These are phyloP conservation scores for Fonsecaea monophora DNA, from an alignment of 2,329 filamentous ascomycete species.

Conservation along the genomic window DNA sequence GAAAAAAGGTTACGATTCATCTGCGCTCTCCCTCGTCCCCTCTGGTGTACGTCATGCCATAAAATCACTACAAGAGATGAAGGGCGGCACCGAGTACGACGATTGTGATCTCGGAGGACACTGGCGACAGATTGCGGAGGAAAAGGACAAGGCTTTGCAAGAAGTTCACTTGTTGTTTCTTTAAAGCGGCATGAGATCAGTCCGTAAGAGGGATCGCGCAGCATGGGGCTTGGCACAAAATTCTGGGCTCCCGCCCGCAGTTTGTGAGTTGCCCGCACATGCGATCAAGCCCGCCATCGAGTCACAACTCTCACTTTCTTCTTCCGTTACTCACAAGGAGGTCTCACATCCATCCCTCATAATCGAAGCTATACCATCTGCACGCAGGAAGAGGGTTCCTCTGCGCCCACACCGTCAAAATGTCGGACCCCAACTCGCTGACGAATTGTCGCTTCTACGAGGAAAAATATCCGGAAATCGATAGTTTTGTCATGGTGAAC, in stretches of 20 bases:
- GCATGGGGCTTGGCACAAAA: slow-evolving; percentile 12
- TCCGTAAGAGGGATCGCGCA: no score
- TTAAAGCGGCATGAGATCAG: no score
- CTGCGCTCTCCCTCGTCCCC: no score
- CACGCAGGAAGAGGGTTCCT: not conserved
- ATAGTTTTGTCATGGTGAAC: slow-evolving; percentile 99
- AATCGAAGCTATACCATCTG: not conserved
- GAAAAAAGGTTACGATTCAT: no score
- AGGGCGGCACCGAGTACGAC: no score
- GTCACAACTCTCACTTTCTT: slow-evolving; percentile 14
- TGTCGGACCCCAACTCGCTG: slow-evolving; percentile 67
- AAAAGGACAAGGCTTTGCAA: no score
- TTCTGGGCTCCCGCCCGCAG: slow-evolving; percentile 12
- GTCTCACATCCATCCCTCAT: not conserved
- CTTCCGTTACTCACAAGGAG: not conserved
- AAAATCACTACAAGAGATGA: no score
- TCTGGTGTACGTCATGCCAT: no score
- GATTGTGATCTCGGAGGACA: no score
- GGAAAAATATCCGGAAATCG: slow-evolving; percentile 97
- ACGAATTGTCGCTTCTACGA: slow-evolving; percentile 97
- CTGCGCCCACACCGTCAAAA: slow-evolving; percentile 25
- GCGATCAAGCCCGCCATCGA: slow-evolving; percentile 12
- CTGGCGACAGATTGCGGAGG: no score
- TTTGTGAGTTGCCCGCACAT: slow-evolving; percentile 14
- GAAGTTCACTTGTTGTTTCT: no score